Evolutionary conservation across 306 rosid genomes (phyloP), one percentile per base, ranked within the genome.

Genomic region (Cyclanthera cordifolia): DNA sequence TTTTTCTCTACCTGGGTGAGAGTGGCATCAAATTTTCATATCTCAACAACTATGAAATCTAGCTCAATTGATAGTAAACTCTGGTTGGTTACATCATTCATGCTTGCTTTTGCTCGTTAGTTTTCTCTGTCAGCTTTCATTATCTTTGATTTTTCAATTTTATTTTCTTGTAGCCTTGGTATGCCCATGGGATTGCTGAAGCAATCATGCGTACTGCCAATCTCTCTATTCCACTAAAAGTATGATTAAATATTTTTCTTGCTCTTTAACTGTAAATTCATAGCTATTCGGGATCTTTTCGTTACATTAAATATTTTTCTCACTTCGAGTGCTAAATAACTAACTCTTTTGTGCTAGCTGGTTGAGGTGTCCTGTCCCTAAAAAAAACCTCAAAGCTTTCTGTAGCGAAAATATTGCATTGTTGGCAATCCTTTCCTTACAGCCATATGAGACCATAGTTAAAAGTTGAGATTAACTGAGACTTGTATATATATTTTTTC

Each of bases 151-250:
- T 39, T 72, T 73, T 17, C 56, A 56, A 45, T 53, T 74, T 37
- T 37, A 50, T 43, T 43, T 77, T 73, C 67, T 80, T 75, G 75
- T 70, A 92, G 98, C 95, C 98, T 70, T 92, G 98, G 96, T 92
- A 92, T 83, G 96, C 98, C 25, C 98, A 85, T 78, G 98, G 96
- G 58, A 92, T 92, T 77, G 98, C 93, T 25, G 95, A 87, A 85
- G 84, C 98, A 82, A 92, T 92, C 79, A 80, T 89, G 98, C 96
- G 96, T 51, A 92, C 98, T 52, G 89, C 98, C 75, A 92, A 87
- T 71, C 89, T 92, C 78, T 92, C 98, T n/a, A 85, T 89, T 79
- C 98, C 98, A 45, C 81, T 92, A 25, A 92, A 85, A 83, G 96
- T 92, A 80, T 83, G 95, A 45, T 25, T 80, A 24, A 24, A 52